Percentiles rank a stretch among this genome's conserved stretches.
Conservation (phyloP, 129 eudicot species). For the Heracleum sosnowskyi region DNA sequence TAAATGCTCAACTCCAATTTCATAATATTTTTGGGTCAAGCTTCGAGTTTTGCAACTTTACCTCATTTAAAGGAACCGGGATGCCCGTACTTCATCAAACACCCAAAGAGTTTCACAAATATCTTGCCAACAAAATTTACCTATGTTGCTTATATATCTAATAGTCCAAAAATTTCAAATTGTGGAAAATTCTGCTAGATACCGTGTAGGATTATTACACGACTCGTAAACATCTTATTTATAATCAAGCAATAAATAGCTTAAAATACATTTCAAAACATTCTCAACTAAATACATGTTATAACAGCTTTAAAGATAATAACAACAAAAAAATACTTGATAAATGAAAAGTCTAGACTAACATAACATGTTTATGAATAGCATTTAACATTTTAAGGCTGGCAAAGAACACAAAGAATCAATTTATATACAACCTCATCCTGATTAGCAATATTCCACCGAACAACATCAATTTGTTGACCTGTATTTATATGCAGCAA, state of each 20-base stretch:
- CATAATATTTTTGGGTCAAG: too few species aligned
- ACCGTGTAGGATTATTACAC: background rate
- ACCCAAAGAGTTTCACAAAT: background rate
- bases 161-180: background rate
- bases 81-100: too few species aligned
- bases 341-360: background rate
- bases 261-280: background rate
- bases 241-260: background rate
- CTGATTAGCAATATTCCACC: slow-evolving; percentile 91
- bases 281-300: background rate
- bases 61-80: too few species aligned
- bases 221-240: background rate
- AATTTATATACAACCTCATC: slow-evolving; percentile 50
- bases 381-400: background rate
- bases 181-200: background rate
- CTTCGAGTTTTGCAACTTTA: background rate
- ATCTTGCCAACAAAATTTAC: background rate
- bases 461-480: slow-evolving; percentile 43
- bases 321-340: background rate
- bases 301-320: background rate
- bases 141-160: background rate
- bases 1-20: too few species aligned
- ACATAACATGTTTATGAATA: background rate
- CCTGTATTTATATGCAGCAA: slow-evolving; percentile 54
- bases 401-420: background rate